Evolutionary conservation across 148 eudicot genomes (phyloP), one percentile per base, ranked within the genome.

Genomic region (Bassia scoparia): DNA sequence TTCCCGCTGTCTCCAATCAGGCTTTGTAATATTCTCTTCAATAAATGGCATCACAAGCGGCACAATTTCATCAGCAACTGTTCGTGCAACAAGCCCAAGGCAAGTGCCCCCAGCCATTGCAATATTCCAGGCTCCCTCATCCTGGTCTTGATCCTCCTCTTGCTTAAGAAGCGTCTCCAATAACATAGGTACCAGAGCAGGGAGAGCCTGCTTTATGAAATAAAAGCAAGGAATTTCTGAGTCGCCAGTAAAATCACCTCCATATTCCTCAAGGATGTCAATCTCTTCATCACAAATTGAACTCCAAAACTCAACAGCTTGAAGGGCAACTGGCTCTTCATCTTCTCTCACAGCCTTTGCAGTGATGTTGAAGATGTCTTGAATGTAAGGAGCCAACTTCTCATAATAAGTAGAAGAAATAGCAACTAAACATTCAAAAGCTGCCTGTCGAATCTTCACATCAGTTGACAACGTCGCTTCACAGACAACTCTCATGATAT

Each of bases 41-140:
- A 93, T 89, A 65, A 93, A 93, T 46, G 98, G 97, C 95, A 93
- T 84, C 30, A 93, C 97, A 71, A 93, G 94, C 46, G 95, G 92
- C 5, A 93, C 98, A 78, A 93, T 84, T 76, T 93, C 98, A 78
- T 93, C 97, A 54, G 95, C 92, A 29, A 93, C 95, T 3, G 98
- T 89, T 15, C 95, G 83, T 16, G 97, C 98, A 77, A 90, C 95
- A 80, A 93, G 83, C 66, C 98, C 98, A 74, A 93, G 89, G 74
- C 97, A 93, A 74, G 98, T 93, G 3, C 98, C 98, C 74, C 98
- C 98, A 30, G 98, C 97, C 98, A 90, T 93, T 26, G 98, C 94
- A 56, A 93, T 75, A 75, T 93, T 93, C 98, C 98, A 93, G 70
- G 96, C 98, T 68, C 98, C 92, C 73, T 93, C 98, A 73, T 93